These are phyloP conservation scores for Bodo saltans DNA, from an alignment of 78 protist species.

Conservation along the genomic window DNA sequence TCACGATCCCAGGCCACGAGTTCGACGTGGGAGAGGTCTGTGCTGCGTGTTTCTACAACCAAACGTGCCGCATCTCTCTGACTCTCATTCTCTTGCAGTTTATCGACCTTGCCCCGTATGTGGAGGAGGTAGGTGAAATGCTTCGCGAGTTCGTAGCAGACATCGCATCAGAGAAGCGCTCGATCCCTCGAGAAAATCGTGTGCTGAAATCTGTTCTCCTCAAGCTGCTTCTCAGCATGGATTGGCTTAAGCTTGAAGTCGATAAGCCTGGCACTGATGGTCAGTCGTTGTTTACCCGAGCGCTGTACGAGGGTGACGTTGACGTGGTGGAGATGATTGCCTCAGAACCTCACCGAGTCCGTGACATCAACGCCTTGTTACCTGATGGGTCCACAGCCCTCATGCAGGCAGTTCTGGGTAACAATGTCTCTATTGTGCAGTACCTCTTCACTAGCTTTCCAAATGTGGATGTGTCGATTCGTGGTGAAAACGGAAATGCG, in stretches of 20 bases:
- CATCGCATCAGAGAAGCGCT: not conserved
- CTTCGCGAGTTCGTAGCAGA: not conserved
- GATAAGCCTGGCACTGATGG: not conserved
- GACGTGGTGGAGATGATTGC: not conserved
- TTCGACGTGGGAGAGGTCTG: not conserved
- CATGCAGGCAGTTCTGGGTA: not conserved
- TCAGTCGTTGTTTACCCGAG: not conserved
- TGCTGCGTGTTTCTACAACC: not conserved
- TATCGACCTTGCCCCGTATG: not conserved
- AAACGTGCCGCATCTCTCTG: not conserved
- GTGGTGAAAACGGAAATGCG: not conserved
- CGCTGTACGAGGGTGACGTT: not conserved
- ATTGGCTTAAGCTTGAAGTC: not conserved
- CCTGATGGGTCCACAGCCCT: not conserved
- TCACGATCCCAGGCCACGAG: not conserved
- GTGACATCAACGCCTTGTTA: not conserved
- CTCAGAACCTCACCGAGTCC: not conserved
- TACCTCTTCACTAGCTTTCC: not conserved
- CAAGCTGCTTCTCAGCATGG: not conserved
- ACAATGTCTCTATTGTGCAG: not conserved
- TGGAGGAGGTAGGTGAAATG: not conserved
- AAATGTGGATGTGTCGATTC: not conserved
- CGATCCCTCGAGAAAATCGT: not conserved
- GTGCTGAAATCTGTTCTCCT: not conserved
- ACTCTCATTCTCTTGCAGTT: not conserved